Evolutionary conservation across 2,329 filamentous ascomycete species (phyloP).

Genomic region (Penicillium griseofulvum): DNA sequence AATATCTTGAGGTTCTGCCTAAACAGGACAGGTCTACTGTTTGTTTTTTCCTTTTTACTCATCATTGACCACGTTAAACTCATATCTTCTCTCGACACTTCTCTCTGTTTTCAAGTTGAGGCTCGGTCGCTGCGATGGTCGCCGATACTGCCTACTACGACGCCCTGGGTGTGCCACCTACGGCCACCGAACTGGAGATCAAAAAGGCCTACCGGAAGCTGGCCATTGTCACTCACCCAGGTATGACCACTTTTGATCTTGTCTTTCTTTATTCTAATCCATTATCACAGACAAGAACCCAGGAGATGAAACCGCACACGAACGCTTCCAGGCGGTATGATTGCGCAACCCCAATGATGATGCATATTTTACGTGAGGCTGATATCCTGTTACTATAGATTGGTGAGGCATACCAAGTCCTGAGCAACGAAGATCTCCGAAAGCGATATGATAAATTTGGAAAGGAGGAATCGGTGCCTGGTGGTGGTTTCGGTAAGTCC

Average conservation of each 20-base stretch:
- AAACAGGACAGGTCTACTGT: conserved; percentile 22
- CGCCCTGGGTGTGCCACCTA: conserved; percentile 76
- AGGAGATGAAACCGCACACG: conserved; percentile 88
- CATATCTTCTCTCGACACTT: neutral
- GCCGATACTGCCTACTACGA: conserved; percentile 89
- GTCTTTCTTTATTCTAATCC: conserved; percentile 9
- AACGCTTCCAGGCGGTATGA: conserved; percentile 83
- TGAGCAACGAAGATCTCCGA: conserved; percentile 82
- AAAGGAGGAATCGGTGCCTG: conserved; percentile 89
- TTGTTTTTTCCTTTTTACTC: neutral
- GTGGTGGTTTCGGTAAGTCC: conserved; percentile 74
- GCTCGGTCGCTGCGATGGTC: conserved; percentile 59
- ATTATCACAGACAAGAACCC: conserved; percentile 81
- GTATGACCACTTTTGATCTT: conserved; percentile 44
- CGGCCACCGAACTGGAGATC: conserved; percentile 86
- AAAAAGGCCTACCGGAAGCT: conserved; percentile 96
- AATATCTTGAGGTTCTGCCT: conserved; percentile 8
- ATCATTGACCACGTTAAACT: neutral
- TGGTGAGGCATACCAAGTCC: conserved; percentile 70
- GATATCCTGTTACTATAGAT: conserved; percentile 46
- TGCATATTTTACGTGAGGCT: conserved; percentile 1
- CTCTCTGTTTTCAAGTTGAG: neutral
- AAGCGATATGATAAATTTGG: conserved; percentile 95
- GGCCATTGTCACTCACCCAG: conserved; percentile 89
- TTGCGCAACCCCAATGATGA: neutral